Percentiles rank a stretch among this genome's conserved stretches.
Evolutionary conservation across 176 grass and related monocot species (phyloP).

Genomic region (Poa annua): DNA sequence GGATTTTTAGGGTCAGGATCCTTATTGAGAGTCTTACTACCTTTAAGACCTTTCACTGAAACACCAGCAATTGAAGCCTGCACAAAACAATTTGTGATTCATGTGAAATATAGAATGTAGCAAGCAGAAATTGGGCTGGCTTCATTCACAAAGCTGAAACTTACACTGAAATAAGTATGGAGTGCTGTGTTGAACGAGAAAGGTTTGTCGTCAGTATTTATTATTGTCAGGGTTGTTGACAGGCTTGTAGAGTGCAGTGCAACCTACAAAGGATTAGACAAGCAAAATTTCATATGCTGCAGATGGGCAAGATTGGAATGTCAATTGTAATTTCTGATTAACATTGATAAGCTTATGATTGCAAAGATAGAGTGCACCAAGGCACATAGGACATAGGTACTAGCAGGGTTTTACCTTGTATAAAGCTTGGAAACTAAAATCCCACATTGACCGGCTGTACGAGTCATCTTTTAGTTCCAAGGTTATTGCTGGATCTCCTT

Average conservation of each 20-base stretch:
- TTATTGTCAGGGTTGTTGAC: conserved; percentile 75
- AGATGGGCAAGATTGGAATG: conserved; percentile 22
- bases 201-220: conserved; percentile 75
- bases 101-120: conserved; percentile 8
- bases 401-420: conserved; percentile 66
- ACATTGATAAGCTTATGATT: conserved; percentile 9
- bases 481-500: conserved; percentile 73
- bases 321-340: neutral
- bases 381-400: conserved; percentile 19
- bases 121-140: neutral
- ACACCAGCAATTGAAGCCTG: conserved; percentile 82
- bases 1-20: conserved; percentile 92
- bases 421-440: conserved; percentile 95
- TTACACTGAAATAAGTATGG: conserved; percentile 93
- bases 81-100: conserved; percentile 5
- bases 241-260: conserved; percentile 66
- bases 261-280: conserved; percentile 59
- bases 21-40: conserved; percentile 86
- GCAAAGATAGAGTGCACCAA: conserved; percentile 16
- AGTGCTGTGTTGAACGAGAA: conserved; percentile 87
- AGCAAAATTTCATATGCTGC: conserved; percentile 20
- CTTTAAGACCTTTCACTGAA: conserved; percentile 91
- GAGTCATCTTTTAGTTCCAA: conserved; percentile 87
- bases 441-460: conserved; percentile 97
- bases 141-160: conserved; percentile 42